Base-by-base conservation (phyloP, 2,329 filamentous ascomycete species). In the Fusarium cicatricum region DNA sequence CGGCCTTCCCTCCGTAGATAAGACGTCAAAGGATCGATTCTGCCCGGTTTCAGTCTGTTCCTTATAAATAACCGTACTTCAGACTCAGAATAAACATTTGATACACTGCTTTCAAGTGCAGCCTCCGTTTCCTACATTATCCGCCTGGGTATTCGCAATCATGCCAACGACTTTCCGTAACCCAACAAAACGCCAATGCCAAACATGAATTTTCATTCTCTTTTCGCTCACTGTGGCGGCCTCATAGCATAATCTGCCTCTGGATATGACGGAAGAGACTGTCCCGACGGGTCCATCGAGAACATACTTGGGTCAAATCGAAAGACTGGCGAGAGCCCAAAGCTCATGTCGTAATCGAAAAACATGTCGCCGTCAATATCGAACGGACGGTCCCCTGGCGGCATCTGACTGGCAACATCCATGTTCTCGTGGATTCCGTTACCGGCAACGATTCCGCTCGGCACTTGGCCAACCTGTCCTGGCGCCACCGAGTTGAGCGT, bases 301-400 rank as follows among this genome's bases (percentile, higher is more conserved):
- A 69, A 65, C 65, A 69, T 67, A 32, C 52, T 62, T 5, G 67
- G 53, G 32, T 69, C 67, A n/a, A 69, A 69, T 15, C 63, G 55
- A 34, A 69, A 69, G 26, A 69, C 67, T 5, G 67, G 67, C 12
- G 67, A 69, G 1, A 69, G 55, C 4, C 67, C 67, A 59, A 69
- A 69, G 31, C 67, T 69, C 67, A 69, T 69, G 7, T 68, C 67
- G n/a, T 69, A 69, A 26, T 69, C 67, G 15, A 69, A 69, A 29
- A 69, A 69, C 29, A 66, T 55, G 26, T 69, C 67, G 0, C 67
- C 65, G 4, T 68, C 66, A 44, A 69, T 56, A 5, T 69, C 66
- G 14, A 68, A 69, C 0, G 60, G 53, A 3, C 56, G 64, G 11
- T 66, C 62, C 3, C 60, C 62, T 4, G 50, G 54, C 15, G 55